Percentiles rank a stretch among this genome's conserved stretches.
These are phyloP conservation scores for Phytophthora foliorum DNA, from an alignment of 352 stramenopile species.

Conservation along the genomic window DNA sequence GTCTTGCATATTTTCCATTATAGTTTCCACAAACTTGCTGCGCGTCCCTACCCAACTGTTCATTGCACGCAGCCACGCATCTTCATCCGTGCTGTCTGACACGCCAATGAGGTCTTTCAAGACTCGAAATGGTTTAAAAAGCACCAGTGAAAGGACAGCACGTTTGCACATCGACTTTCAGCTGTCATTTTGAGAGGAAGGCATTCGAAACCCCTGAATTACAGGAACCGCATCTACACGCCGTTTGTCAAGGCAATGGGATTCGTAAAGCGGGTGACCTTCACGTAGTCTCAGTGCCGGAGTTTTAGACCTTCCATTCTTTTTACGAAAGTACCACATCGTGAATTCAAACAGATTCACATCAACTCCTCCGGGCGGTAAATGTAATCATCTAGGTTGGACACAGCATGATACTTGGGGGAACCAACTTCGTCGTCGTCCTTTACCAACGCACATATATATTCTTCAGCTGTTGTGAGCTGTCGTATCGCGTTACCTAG, in stretches of 20 bases:
- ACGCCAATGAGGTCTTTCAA: background rate
- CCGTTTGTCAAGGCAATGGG: background rate
- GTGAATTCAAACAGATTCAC: slow-evolving; percentile 7
- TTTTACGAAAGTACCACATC: slow-evolving; percentile 7
- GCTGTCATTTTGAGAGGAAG: background rate
- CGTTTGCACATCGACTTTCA: background rate
- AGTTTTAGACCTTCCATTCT: background rate
- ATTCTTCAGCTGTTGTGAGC: background rate
- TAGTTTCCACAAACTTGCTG: background rate
- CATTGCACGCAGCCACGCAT: background rate
- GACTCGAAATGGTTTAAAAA: background rate
- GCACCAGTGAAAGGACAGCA: background rate
- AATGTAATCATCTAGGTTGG: slow-evolving; percentile 5
- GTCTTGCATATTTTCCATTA: slow-evolving; percentile 5
- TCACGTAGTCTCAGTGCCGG: background rate
- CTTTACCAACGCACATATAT: no score
- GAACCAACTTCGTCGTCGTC: no score
- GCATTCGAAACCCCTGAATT: background rate
- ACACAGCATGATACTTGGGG: slow-evolving; percentile 3
- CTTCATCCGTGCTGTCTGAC: background rate
- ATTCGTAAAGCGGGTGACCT: background rate
- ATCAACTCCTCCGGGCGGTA: background rate
- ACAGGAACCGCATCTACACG: background rate
- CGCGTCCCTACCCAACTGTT: background rate
- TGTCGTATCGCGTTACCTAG: background rate